Base-by-base conservation (phyloP, 163 green algal species). In the Scenedesmus sp. region DNA sequence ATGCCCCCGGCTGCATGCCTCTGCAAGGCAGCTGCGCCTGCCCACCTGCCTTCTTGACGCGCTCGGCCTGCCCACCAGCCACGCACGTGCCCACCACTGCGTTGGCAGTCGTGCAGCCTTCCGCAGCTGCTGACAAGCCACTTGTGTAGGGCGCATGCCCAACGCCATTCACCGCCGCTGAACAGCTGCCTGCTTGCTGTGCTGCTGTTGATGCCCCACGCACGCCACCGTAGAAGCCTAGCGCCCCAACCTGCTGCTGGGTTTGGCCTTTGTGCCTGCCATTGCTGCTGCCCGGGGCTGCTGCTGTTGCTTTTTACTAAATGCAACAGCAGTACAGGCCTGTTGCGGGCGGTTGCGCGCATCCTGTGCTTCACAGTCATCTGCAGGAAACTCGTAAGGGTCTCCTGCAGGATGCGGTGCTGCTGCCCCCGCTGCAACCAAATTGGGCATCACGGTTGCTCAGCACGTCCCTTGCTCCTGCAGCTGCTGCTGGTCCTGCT, bases 311-410 rank as follows among this genome's bases (percentile, higher is more conserved):
- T 65, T 37, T 65, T 35, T 42, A 5, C 20, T 24, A 49, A 35
- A 3, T 40, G 33, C 49, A 78, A 33, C 82, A 42, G 82, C 82
- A 76, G 33, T 30, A 13, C 22, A 33, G 3, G 35, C 42, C 53
- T 88, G 53, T 18, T 73, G 68, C 15, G 68, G 35, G 26, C 43
- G n/a, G 70, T 26, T 78, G 24, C 33, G 35, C 49, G n/a, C 86
- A 61, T 81, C 73, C 10, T 51, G n/a, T 9, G 51, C 86, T 6
- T 72, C 59, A 18, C 59, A 72, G 79, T 78, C 86, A 56, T 86
- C 73, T 37, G 18, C 70, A 59, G 73, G 73, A 65, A 91, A 91
- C 20, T 91, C 73, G 30, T 86, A 91, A 18, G 72, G 46, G 76
- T 91, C 86, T 40, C 16, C 18, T 56, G 70, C 68, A 90, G 26